Evolutionary conservation across 83 land plant species (phyloP).

Genomic region (Picea abies): DNA sequence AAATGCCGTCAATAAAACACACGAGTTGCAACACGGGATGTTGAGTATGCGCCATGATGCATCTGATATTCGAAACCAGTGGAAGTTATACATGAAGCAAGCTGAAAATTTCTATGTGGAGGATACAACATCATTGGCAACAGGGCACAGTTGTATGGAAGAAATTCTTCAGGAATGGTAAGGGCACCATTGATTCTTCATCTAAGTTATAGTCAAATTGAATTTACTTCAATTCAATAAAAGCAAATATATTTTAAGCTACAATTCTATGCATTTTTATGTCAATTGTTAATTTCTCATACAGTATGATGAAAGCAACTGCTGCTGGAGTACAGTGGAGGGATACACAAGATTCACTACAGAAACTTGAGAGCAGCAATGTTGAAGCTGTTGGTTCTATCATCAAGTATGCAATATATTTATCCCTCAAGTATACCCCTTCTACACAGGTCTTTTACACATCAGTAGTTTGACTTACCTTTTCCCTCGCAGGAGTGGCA

Average conservation of each 20-base stretch:
- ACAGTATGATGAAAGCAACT: slow-evolving; percentile 13
- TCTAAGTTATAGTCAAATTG: not conserved
- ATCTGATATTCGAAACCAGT: slow-evolving; percentile 25
- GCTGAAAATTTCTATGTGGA: slow-evolving; percentile 43
- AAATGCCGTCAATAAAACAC: slow-evolving; percentile 46
- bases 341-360: slow-evolving; percentile 36
- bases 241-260: too few relatives aligned
- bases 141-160: slow-evolving; percentile 29
- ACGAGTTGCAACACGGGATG: slow-evolving; percentile 37
- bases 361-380: slow-evolving; percentile 24
- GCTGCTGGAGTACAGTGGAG: slow-evolving; percentile 62
- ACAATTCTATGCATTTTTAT: not conserved
- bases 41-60: slow-evolving; percentile 43
- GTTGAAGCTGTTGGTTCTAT: slow-evolving; percentile 28
- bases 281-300: slow-evolving; percentile 17
- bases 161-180: slow-evolving; percentile 46
- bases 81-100: slow-evolving; percentile 37
- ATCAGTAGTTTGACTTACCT: not conserved
- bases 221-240: too few relatives aligned
- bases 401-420: slow-evolving; percentile 30
- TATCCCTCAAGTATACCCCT: not conserved
- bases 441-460: not conserved
- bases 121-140: slow-evolving; percentile 30
- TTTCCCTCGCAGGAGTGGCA: slow-evolving; percentile 33
- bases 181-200: not conserved